Conservation (phyloP, 2,329 filamentous ascomycete species). For the Macrophomina tecta region DNA sequence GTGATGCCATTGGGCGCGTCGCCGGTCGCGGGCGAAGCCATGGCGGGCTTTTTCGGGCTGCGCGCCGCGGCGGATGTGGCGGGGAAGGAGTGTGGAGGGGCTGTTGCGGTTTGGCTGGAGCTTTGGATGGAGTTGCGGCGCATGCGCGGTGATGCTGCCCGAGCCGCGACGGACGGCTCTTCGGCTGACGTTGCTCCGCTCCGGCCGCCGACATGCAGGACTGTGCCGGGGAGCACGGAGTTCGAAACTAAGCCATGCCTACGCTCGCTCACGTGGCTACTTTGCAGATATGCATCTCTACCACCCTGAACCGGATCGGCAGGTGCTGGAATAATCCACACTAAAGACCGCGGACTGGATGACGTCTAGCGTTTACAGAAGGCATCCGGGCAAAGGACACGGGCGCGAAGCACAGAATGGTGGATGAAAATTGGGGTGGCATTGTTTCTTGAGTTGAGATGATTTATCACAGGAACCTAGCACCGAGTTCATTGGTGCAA, state of each 20-base stretch:
- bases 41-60: constrained; percentile 28
- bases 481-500: too few relatives aligned
- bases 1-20: constrained; percentile 46
- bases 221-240: neutral
- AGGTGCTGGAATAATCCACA: too few relatives aligned
- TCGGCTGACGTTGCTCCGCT: constrained; percentile 10
- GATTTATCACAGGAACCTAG: too few relatives aligned
- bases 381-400: too few relatives aligned
- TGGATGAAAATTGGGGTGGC: too few relatives aligned
- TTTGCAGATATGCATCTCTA: neutral
- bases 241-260: neutral
- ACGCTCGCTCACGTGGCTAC: neutral
- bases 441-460: too few relatives aligned
- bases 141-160: neutral
- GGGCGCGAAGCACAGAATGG: too few relatives aligned
- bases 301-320: too few relatives aligned
- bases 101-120: neutral
- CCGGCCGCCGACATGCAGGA: neutral
- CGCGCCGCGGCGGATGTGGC: neutral
- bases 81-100: neutral
- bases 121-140: neutral
- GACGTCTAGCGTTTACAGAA: too few relatives aligned
- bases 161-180: neutral
- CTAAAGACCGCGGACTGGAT: too few relatives aligned
- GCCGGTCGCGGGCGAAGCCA: constrained; percentile 47